Evolutionary conservation across 257 asterid genomes (phyloP), one percentile per base, ranked within the genome.

Genomic region (Solanum phureja): DNA sequence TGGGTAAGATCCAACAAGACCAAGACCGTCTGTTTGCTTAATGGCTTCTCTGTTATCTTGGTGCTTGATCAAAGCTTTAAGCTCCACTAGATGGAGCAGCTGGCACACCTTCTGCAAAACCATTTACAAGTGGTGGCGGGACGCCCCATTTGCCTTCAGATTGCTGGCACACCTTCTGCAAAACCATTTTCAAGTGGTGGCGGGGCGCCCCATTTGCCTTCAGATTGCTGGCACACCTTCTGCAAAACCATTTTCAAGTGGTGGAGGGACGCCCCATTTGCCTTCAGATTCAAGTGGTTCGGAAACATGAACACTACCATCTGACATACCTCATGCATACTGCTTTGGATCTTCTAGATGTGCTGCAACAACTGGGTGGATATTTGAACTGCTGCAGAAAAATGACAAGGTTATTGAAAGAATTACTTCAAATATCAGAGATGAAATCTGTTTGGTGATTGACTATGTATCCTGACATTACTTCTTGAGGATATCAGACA

Each of bases 311-410:
- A 95, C 98, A 2, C 95, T 91, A 23, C 98, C 97, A 60, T 96
- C 98, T 3, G 99, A 94, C 62, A 94, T 87, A 64, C 98, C 98
- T 64, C 93, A 68, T 12, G 99, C 96, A 85, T 95, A 96, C 90
- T 96, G 99, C 81, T 93, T 96, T 46, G 98, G 87, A 86, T 96
- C 99, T 46, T 92, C 96, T 44, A 98, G 99, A 88, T 95, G 98
- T 73, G 98, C 98, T 8, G 98, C 98, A 16, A 95, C 98, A 3
- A 93, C 94, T 19, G 98, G 96, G 46, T 94, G 95, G 81, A 93
- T 92, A 84, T 87, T 92, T 83, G 96, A 86, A 87, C 92, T 95
- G 93, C 94, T 86, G 87, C 85, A 87, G 52, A 79, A 14, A 42
- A 79, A 24, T 24, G 60, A 24, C 11, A 42, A 35, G 68, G 42